A percentile compares a stretch with the other conserved stretches of the same genome.
Evolutionary conservation across 345 rosid genomes (phyloP).

Genomic region (Angophora floribunda): DNA sequence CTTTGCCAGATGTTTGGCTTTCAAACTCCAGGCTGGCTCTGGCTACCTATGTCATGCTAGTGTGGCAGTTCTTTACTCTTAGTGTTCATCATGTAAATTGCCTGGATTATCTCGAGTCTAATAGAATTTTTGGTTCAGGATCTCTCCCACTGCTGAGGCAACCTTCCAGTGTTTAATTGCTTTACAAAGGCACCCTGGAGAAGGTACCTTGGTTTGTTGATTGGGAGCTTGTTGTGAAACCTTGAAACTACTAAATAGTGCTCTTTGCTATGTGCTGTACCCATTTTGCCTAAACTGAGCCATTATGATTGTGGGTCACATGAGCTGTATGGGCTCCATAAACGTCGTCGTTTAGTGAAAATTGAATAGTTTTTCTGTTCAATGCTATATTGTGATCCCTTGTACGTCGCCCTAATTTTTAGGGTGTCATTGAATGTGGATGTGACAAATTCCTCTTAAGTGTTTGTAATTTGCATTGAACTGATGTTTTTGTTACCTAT

Average conservation of each 20-base stretch:
- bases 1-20: neutral
- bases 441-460: neutral
- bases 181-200: constrained; percentile 78
- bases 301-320: neutral
- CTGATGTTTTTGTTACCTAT: neutral
- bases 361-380: neutral
- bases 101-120: constrained; percentile 21
- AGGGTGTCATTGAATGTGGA: neutral
- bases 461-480: neutral
- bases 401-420: neutral
- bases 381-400: neutral
- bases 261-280: neutral
- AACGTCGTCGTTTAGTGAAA: neutral
- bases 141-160: constrained; percentile 69
- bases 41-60: neutral
- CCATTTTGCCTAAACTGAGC: neutral
- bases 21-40: neutral
- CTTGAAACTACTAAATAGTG: constrained; percentile 1
- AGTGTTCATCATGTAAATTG: neutral
- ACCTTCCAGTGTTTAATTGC: constrained; percentile 70
- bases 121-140: constrained; percentile 89
- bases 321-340: neutral
- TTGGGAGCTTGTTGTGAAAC: constrained; percentile 37
- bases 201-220: constrained; percentile 95
- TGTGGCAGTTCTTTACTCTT: constrained; percentile 3